These are phyloP conservation scores for Psilocybe sp. DNA, from an alignment of 768 basidiomycete genomes.

Conservation along the genomic window DNA sequence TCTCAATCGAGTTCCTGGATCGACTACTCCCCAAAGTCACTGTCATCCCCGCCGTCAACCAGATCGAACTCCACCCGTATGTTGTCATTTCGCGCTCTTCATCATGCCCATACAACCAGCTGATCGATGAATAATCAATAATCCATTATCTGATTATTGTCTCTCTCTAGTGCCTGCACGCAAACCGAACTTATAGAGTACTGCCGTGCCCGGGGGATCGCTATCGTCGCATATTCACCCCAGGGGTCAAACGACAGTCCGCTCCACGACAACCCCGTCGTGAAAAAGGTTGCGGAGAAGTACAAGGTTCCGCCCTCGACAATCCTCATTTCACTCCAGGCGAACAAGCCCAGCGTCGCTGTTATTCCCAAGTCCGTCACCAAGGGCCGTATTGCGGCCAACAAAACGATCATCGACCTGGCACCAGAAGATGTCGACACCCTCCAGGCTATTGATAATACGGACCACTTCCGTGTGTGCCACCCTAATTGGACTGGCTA, in stretches of 20 bases:
- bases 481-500: conserved; percentile 63
- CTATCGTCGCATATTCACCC: conserved; percentile 76
- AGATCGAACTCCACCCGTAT: conserved; percentile 74
- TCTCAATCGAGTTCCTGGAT: conserved; percentile 61
- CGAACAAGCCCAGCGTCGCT: conserved; percentile 57
- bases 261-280: conserved; percentile 56
- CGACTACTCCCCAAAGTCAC: conserved; percentile 53
- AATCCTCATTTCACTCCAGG: conserved; percentile 70
- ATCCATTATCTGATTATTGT: neutral
- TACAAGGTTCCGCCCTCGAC: conserved; percentile 60
- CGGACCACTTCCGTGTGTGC: conserved; percentile 61
- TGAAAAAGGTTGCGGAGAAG: conserved; percentile 61
- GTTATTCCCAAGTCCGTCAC: conserved; percentile 82
- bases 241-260: conserved; percentile 73
- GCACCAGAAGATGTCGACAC: conserved; percentile 57
- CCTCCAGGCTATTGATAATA: conserved; percentile 59
- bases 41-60: conserved; percentile 76
- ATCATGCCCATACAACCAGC: too few relatives aligned
- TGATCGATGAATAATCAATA: too few relatives aligned
- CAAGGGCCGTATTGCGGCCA: conserved; percentile 59
- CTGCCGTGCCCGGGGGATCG: conserved; percentile 63
- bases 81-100: conserved; percentile 15
- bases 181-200: conserved; percentile 64
- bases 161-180: conserved; percentile 45
- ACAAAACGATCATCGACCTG: conserved; percentile 60